phyloP scores from a whole-genome alignment of 306 rosid species.

The Neltuma alba region DNA sequence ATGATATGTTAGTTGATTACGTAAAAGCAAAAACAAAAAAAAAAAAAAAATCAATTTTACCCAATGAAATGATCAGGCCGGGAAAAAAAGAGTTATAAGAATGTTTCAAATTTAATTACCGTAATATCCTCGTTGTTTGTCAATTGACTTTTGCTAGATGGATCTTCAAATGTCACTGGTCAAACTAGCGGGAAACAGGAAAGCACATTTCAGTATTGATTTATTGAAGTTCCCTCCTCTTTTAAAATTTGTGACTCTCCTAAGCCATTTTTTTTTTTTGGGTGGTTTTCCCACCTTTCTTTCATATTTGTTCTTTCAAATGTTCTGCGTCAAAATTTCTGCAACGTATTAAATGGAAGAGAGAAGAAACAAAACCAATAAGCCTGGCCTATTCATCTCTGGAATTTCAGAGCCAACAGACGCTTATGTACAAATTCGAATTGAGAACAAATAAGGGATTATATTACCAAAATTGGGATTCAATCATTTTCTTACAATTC shows the following conservation, averaged over 20 bases:
- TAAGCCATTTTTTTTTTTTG: no score
- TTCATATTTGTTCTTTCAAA: background rate
- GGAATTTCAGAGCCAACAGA: background rate
- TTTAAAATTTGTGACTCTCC: conserved; percentile 33
- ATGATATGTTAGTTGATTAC: no score
- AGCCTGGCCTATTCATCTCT: background rate
- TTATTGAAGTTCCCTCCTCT: conserved; percentile 48
- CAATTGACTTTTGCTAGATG: background rate
- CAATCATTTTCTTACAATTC: conserved; percentile 57
- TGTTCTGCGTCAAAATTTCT: background rate
- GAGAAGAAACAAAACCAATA: background rate
- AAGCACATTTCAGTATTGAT: conserved; percentile 34
- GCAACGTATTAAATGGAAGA: background rate
- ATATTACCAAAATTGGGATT: conserved; percentile 53
- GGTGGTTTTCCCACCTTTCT: conserved; percentile 6
- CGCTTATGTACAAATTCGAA: background rate
- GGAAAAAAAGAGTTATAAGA: background rate
- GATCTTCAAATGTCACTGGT: background rate
- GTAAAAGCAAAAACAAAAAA: no score
- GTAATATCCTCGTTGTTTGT: background rate
- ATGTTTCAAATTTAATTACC: background rate
- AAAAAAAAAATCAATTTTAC: background rate
- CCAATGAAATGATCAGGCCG: background rate
- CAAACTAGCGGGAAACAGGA: conserved; percentile 56
- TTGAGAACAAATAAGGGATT: background rate